Evolutionary conservation across 2,329 filamentous ascomycete species (phyloP).

Genomic region (Capronia epimyces): DNA sequence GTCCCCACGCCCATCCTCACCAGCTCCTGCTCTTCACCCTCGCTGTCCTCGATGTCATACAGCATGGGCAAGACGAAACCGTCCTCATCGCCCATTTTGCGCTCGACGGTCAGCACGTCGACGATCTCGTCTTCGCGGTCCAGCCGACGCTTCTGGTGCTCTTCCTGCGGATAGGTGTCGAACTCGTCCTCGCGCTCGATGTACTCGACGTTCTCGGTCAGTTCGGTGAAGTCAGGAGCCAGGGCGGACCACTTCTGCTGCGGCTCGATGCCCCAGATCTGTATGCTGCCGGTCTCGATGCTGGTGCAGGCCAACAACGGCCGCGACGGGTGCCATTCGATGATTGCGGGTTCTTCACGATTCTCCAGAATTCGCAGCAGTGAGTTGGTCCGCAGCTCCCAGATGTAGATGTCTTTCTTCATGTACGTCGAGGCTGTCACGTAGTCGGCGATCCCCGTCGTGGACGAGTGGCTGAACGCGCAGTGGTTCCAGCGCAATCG

Average conservation of each 20-base stretch:
- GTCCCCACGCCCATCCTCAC: conserved; percentile 66
- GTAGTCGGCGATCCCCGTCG: conserved; percentile 57
- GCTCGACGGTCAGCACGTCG: conserved; percentile 76
- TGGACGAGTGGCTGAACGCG: conserved; percentile 61
- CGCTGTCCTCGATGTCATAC: conserved; percentile 87
- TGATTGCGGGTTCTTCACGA: conserved; percentile 90
- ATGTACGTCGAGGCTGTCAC: conserved; percentile 95
- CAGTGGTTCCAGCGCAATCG: conserved; percentile 94
- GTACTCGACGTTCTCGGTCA: conserved; percentile 97
- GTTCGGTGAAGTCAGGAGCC: conserved; percentile 92
- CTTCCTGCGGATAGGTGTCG: conserved; percentile 80
- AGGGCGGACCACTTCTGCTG: conserved; percentile 96
- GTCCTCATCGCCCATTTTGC: conserved; percentile 52
- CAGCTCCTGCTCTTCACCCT: conserved; percentile 81
- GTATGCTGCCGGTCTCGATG: conserved; percentile 85
- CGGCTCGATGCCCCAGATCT: conserved; percentile 91
- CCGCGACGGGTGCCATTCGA: conserved; percentile 89
- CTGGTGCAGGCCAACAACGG: conserved; percentile 87
- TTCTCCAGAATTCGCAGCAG: conserved; percentile 95
- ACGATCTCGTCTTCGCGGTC: conserved; percentile 91
- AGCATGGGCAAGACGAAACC: conserved; percentile 88
- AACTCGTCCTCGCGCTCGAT: conserved; percentile 95
- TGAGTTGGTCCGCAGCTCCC: conserved; percentile 81
- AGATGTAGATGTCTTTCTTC: conserved; percentile 74
- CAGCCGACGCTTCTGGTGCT: conserved; percentile 82